These are phyloP conservation scores for Neurospora sp. DNA, from an alignment of 2,329 filamentous ascomycete species.

Conservation along the genomic window DNA sequence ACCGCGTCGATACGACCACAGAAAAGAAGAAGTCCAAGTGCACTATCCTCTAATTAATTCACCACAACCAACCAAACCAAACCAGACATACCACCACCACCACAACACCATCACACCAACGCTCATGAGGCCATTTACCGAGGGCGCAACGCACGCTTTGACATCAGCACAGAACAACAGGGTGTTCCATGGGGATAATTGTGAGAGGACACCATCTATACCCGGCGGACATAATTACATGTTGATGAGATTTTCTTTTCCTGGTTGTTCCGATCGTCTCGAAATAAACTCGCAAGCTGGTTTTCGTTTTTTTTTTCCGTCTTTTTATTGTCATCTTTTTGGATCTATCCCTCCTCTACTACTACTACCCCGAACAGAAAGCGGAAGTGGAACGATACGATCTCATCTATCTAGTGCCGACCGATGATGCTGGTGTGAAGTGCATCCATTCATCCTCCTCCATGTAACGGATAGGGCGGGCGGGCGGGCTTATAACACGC, in stretches of 20 bases:
- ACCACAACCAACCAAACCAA: slow-evolving; percentile 13
- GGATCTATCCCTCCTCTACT: slow-evolving; percentile 5
- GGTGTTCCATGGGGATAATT: not conserved
- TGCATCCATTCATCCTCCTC: not conserved
- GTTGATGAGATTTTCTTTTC: not conserved
- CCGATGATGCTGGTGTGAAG: not conserved
- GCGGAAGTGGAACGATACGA: not conserved
- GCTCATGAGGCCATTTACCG: not conserved
- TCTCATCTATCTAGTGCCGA: not conserved
- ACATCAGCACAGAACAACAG: not conserved
- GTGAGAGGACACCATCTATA: slow-evolving; percentile 12
- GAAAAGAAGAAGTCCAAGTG: slow-evolving; percentile 59
- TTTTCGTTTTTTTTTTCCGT: slow-evolving; percentile 4
- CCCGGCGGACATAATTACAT: slow-evolving; percentile 10
- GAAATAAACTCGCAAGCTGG: not conserved
- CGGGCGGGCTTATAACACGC: not conserved
- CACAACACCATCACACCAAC: not conserved
- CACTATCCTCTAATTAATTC: slow-evolving; percentile 50
- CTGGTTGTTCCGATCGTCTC: not conserved
- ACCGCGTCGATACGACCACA: slow-evolving; percentile 48
- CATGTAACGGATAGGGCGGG: not conserved
- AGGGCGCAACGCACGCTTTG: not conserved
- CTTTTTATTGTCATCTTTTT: slow-evolving; percentile 3
- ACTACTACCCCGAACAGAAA: slow-evolving; percentile 1
- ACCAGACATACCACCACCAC: slow-evolving; percentile 12